Conservation (phyloP, 2,329 filamentous ascomycete genomes). For the Myotisia sp. region DNA sequence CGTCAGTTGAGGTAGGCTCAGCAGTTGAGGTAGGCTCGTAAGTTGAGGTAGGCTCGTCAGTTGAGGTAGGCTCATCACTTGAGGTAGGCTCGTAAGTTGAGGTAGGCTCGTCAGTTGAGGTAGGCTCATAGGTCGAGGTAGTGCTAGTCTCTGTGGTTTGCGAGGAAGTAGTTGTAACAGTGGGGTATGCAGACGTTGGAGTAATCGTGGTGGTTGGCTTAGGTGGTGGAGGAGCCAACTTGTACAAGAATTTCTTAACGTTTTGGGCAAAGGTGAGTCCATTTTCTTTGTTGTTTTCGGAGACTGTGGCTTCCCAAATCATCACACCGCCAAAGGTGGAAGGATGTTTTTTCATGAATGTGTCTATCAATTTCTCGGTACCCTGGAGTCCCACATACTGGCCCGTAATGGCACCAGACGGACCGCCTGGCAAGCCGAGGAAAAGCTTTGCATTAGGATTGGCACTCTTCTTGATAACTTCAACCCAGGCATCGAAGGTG, state of each 20-base stretch:
- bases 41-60: too few relatives aligned
- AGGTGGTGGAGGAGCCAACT: conserved; percentile 13
- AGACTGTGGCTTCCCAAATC: conserved; percentile 23
- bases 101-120: neutral
- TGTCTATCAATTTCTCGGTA: conserved; percentile 32
- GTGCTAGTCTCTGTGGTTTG: neutral
- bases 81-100: neutral
- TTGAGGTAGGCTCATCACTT: too few relatives aligned
- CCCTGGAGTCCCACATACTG: conserved; percentile 36
- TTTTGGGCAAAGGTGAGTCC: conserved; percentile 12
- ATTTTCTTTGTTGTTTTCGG: conserved; percentile 11
- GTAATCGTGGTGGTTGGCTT: conserved; percentile 8
- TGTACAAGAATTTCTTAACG: conserved; percentile 11
- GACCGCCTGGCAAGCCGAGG: conserved; percentile 36
- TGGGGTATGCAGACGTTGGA: neutral
- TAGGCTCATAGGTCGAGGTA: neutral
- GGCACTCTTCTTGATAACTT: conserved; percentile 23
- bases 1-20: too few relatives aligned
- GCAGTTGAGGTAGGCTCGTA: too few relatives aligned
- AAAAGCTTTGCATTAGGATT: conserved; percentile 38
- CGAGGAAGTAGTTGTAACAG: neutral
- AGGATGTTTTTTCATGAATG: conserved; percentile 28
- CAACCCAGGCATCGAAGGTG: conserved; percentile 35
- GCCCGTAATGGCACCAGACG: conserved; percentile 14
- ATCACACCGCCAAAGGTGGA: conserved; percentile 44